Conservation (phyloP, 2,329 filamentous ascomycete species). For the Xylaria sp. region DNA sequence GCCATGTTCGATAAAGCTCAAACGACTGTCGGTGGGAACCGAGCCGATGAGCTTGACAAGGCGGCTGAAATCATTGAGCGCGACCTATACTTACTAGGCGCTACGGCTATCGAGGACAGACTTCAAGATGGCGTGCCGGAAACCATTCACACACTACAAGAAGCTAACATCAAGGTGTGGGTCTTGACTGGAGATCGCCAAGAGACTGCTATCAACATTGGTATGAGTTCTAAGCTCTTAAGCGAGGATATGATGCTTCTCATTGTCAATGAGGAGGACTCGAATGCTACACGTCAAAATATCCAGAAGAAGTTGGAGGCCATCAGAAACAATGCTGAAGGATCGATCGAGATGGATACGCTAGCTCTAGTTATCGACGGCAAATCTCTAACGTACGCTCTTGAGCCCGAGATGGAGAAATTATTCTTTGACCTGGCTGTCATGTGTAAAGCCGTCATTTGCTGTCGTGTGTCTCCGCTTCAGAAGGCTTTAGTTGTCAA, state of each 20-base stretch:
- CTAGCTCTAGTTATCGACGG: slow-evolving; percentile 95
- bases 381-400: slow-evolving; percentile 90
- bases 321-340: slow-evolving; percentile 82
- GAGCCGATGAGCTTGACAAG: slow-evolving; percentile 95
- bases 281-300: slow-evolving; percentile 84
- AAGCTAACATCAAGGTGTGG: slow-evolving; percentile 98
- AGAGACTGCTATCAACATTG: slow-evolving; percentile 99
- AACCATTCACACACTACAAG: slow-evolving; percentile 96
- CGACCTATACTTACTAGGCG: slow-evolving; percentile 89
- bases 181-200: slow-evolving; percentile 97
- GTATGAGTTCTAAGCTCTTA: slow-evolving; percentile 98
- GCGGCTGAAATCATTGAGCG: slow-evolving; percentile 95
- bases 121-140: slow-evolving; percentile 97
- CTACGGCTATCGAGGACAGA: slow-evolving; percentile 96
- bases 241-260: slow-evolving; percentile 98
- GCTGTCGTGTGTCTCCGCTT: slow-evolving; percentile 93
- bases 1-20: slow-evolving; percentile 86
- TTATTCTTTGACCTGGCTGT: slow-evolving; percentile 91
- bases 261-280: slow-evolving; percentile 91
- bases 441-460: slow-evolving; percentile 98
- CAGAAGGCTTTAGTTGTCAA: slow-evolving; percentile 99
- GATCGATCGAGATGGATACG: slow-evolving; percentile 81
- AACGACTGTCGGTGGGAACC: slow-evolving; percentile 90
- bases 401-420: slow-evolving; percentile 94
- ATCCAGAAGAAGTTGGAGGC: slow-evolving; percentile 93